Percentiles rank a stretch among this genome's conserved stretches.
These are phyloP conservation scores for Populus hybrid DNA, from an alignment of 441 rosid species.

Conservation along the genomic window DNA sequence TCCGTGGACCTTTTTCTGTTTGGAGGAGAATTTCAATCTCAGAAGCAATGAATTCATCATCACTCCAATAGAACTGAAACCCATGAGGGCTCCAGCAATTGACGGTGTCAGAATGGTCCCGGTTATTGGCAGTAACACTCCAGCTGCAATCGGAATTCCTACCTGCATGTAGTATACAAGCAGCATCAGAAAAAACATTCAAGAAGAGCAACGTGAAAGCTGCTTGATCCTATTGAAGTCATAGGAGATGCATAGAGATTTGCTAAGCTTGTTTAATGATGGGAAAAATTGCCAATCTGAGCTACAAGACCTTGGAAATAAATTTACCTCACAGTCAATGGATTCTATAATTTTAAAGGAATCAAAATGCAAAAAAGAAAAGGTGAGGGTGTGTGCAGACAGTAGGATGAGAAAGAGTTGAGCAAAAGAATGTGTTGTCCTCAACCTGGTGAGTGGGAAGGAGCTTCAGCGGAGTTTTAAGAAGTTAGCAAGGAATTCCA, in stretches of 20 bases:
- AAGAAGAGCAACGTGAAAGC: not conserved
- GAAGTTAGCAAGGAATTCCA: not conserved
- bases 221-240: not conserved
- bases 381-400: not conserved
- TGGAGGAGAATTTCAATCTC: slow-evolving; percentile 59
- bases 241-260: not conserved
- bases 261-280: not conserved
- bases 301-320: not conserved
- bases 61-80: slow-evolving; percentile 90
- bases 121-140: slow-evolving; percentile 71
- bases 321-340: not conserved
- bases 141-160: slow-evolving; percentile 94
- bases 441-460: not conserved
- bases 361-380: not conserved
- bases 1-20: slow-evolving; percentile 28
- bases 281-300: not conserved
- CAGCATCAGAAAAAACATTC: not conserved
- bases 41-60: slow-evolving; percentile 84
- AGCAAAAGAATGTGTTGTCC: not conserved
- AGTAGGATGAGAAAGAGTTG: not conserved
- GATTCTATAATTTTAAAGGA: not conserved
- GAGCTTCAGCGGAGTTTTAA: not conserved
- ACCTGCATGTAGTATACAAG: slow-evolving; percentile 36
- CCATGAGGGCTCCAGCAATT: slow-evolving; percentile 96
- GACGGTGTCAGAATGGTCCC: slow-evolving; percentile 94